phyloP scores from a whole-genome alignment of 805 yeast genomes.

The Candida tibetensis region DNA sequence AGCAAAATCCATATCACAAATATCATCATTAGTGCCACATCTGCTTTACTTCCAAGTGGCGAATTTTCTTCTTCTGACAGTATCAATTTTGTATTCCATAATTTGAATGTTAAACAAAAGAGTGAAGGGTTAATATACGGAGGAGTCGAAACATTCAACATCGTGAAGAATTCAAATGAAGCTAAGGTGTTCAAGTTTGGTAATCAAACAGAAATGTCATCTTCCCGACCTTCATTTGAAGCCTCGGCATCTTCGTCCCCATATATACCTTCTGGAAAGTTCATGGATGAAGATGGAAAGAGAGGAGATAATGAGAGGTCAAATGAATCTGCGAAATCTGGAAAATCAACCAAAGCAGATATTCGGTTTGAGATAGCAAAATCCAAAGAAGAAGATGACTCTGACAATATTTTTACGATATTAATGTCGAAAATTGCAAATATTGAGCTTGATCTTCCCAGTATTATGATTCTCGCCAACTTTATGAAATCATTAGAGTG shows the following conservation, averaged over 20 bases:
- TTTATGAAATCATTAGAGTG: conserved; percentile 23
- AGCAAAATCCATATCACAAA: conserved; percentile 36
- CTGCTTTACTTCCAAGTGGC: conserved; percentile 44
- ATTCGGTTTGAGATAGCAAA: conserved; percentile 46
- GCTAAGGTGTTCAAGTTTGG: conserved; percentile 6
- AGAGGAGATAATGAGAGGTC: too few species aligned
- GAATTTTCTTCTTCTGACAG: conserved; percentile 33
- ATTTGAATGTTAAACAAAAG: conserved; percentile 43
- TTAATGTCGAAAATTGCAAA: conserved; percentile 44
- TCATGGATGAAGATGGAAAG: not conserved
- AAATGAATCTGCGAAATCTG: not conserved
- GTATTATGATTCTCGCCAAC: conserved; percentile 26
- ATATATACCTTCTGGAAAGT: not conserved
- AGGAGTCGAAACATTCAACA: conserved; percentile 36
- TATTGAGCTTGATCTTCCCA: conserved; percentile 17
- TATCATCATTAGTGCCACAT: conserved; percentile 43
- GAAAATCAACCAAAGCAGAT: conserved; percentile 38
- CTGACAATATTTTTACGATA: conserved; percentile 25
- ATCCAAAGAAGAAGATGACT: conserved; percentile 19
- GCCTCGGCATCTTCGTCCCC: not conserved
- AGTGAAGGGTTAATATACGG: conserved; percentile 46
- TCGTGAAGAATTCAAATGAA: conserved; percentile 15
- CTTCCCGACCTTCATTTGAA: not conserved
- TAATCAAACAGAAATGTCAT: not conserved
- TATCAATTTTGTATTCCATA: conserved; percentile 23